Evolutionary conservation across 345 rosid species (phyloP).

Genomic region (Capsella bursapastoris): DNA sequence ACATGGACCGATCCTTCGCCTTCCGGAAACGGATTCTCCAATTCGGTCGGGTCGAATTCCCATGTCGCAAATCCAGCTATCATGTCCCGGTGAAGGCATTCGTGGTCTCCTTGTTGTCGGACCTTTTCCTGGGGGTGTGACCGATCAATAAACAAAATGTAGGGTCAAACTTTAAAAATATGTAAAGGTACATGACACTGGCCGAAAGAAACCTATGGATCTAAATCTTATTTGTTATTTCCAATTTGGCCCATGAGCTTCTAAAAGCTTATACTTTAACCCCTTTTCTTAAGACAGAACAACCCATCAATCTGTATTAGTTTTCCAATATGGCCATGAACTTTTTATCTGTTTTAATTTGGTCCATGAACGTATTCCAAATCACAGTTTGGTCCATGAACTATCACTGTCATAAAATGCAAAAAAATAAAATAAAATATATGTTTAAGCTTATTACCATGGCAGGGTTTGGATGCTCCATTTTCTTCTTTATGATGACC

Average conservation of each 20-base stretch:
- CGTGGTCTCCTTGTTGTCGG: constrained; percentile 72
- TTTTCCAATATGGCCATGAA: background rate
- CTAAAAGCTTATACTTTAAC: background rate
- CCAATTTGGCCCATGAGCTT: background rate
- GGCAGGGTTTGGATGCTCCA: constrained; percentile 48
- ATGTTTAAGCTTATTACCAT: constrained; percentile 50
- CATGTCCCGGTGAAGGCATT: constrained; percentile 67
- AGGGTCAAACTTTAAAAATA: background rate
- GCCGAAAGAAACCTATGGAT: background rate
- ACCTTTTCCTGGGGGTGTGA: constrained; percentile 49
- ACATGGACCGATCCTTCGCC: constrained; percentile 66
- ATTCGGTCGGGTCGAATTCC: constrained; percentile 77
- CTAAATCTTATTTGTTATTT: background rate
- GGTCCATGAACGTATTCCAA: too few species aligned
- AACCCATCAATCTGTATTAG: background rate
- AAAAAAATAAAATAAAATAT: background rate
- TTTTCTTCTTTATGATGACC: constrained; percentile 45
- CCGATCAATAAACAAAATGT: background rate
- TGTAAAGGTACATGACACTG: background rate
- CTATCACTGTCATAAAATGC: background rate
- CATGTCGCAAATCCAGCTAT: constrained; percentile 65
- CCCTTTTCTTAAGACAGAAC: background rate
- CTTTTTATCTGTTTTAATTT: background rate
- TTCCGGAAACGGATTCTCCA: constrained; percentile 64
- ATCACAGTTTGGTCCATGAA: background rate